A percentile compares a stretch with the other conserved stretches of the same genome.
phyloP scores from a whole-genome alignment of 2,329 filamentous ascomycete species.

The Sclerotinia minor region DNA sequence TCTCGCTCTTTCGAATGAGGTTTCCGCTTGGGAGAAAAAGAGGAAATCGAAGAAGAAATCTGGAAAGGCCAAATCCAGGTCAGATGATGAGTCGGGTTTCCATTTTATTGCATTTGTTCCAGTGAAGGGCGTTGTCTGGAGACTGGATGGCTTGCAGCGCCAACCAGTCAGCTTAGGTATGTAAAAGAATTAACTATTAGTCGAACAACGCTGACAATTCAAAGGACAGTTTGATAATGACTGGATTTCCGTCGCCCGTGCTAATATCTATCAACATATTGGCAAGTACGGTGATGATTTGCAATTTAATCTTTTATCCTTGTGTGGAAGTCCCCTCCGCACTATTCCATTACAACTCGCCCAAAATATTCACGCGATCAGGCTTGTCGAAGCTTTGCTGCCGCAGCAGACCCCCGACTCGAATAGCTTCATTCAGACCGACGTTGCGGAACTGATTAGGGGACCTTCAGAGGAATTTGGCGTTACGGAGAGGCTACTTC shows the following conservation, averaged over 20 bases:
- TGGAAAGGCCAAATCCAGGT: slow-evolving; percentile 47
- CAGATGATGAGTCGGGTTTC: slow-evolving; percentile 63
- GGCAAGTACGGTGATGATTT: slow-evolving; percentile 63
- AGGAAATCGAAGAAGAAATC: slow-evolving; percentile 45
- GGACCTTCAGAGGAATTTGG: slow-evolving; percentile 28
- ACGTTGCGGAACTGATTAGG: slow-evolving; percentile 17
- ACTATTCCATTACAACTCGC: slow-evolving; percentile 44
- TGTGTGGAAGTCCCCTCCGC: slow-evolving; percentile 65
- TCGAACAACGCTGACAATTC: slow-evolving; percentile 1
- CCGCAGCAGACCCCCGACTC: slow-evolving; percentile 46
- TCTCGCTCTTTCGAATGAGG: slow-evolving; percentile 60
- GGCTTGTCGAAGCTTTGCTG: slow-evolving; percentile 46
- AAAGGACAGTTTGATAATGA: slow-evolving; percentile 45
- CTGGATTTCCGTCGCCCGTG: slow-evolving; percentile 67
- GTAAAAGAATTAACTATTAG: slow-evolving; percentile 7
- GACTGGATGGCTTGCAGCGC: slow-evolving; percentile 79
- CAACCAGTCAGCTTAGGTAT: slow-evolving; percentile 66
- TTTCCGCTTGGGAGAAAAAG: slow-evolving; percentile 36
- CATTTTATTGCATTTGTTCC: slow-evolving; percentile 92
- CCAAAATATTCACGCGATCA: slow-evolving; percentile 46
- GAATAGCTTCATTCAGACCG: slow-evolving; percentile 42
- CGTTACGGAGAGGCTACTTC: slow-evolving; percentile 31
- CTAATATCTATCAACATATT: slow-evolving; percentile 68
- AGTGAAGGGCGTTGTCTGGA: slow-evolving; percentile 73
- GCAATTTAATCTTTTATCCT: slow-evolving; percentile 75